phyloP scores from a whole-genome alignment of 495 filamentous ascomycete species.

The Glonium stellatum region DNA sequence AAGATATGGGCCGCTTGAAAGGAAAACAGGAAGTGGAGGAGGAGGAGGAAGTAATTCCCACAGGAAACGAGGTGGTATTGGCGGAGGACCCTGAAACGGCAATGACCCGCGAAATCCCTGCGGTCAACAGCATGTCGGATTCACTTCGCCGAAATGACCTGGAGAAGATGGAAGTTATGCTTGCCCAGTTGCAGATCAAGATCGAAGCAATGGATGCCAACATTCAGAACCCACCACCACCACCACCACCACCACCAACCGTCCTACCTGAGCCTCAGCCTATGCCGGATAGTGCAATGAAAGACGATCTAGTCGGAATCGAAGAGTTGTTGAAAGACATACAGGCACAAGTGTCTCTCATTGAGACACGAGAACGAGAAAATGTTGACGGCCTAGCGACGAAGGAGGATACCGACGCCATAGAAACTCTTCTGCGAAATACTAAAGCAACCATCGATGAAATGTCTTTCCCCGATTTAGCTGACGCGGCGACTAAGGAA shows the following conservation, averaged over 20 bases:
- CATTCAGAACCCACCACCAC: conserved; percentile 37
- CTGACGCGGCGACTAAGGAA: conserved; percentile 60
- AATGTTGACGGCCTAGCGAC: conserved; percentile 49
- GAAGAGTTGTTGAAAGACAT: conserved; percentile 52
- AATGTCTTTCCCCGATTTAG: conserved; percentile 54
- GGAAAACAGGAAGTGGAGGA: conserved; percentile 28
- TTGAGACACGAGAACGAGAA: conserved; percentile 40
- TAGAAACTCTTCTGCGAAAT: conserved; percentile 78
- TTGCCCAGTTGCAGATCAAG: conserved; percentile 74
- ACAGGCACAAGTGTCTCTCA: conserved; percentile 47
- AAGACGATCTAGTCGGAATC: conserved; percentile 55
- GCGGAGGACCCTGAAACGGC: conserved; percentile 30
- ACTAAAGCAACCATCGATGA: conserved; percentile 79
- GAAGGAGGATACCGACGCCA: conserved; percentile 79
- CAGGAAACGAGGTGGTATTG: conserved; percentile 37
- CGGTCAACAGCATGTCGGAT: conserved; percentile 34
- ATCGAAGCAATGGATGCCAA: conserved; percentile 69
- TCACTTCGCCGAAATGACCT: conserved; percentile 60
- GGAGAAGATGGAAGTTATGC: conserved; percentile 72
- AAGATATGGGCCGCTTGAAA: conserved; percentile 72
- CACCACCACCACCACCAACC: conserved; percentile 31
- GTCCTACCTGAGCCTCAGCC: conserved; percentile 38
- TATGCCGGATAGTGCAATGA: conserved; percentile 42
- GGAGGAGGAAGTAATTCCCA: conserved; percentile 17
- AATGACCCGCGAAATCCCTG: conserved; percentile 16